These are phyloP conservation scores for Cercospora citrullina DNA, from an alignment of 2,329 filamentous ascomycete species.

Conservation along the genomic window DNA sequence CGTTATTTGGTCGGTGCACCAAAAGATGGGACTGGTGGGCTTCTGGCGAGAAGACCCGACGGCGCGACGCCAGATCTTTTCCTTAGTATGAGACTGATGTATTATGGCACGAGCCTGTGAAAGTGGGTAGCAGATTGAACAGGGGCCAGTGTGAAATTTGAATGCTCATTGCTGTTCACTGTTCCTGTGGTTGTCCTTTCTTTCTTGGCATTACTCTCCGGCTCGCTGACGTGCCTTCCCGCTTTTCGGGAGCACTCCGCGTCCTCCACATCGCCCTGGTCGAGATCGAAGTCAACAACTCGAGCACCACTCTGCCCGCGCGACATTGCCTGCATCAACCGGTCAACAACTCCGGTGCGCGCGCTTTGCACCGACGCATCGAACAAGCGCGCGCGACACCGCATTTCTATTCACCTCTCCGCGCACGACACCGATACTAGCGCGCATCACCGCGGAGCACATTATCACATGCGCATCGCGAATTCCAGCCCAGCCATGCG, in stretches of 20 bases:
- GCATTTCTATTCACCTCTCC: not conserved
- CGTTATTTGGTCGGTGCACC: not conserved
- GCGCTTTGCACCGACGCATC: not conserved
- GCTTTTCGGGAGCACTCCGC: not conserved
- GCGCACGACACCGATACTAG: conserved; percentile 3
- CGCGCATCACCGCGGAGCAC: not conserved
- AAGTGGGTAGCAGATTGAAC: not conserved
- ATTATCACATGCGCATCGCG: conserved; percentile 12
- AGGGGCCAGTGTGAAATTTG: not conserved
- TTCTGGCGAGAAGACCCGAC: conserved; percentile 9
- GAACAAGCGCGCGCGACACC: not conserved
- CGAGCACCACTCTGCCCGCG: not conserved
- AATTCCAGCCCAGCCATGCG: conserved; percentile 19
- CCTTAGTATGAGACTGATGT: conserved; percentile 6
- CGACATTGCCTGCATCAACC: not conserved
- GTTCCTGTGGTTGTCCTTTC: not conserved
- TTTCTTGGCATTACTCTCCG: not conserved
- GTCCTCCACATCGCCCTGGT: not conserved
- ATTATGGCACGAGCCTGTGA: not conserved
- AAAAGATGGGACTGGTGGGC: not conserved
- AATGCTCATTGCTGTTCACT: not conserved
- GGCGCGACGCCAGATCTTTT: conserved; percentile 18
- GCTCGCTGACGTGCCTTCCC: not conserved
- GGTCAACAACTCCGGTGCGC: not conserved
- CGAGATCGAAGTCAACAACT: not conserved